These are phyloP conservation scores for Leucocoprinus sp. DNA, from an alignment of 768 basidiomycete genomes.

Conservation along the genomic window DNA sequence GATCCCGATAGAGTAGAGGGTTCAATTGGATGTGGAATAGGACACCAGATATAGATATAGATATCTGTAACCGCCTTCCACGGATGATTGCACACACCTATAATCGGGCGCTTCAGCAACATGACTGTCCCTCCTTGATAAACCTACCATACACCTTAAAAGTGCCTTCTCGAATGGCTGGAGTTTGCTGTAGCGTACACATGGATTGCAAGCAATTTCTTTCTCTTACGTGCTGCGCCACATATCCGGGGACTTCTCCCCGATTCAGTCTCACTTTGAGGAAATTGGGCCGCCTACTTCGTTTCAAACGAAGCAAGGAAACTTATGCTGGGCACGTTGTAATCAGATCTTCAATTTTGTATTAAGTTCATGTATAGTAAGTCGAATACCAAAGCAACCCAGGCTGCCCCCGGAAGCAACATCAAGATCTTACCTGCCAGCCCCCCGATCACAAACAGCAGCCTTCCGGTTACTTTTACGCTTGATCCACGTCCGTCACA, in stretches of 20 bases:
- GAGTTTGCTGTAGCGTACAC: constrained; percentile 22
- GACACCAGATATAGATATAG: constrained; percentile 31
- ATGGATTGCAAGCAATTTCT: constrained; percentile 15
- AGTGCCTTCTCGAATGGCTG: constrained; percentile 19
- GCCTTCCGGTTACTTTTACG: constrained; percentile 19
- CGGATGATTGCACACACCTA: constrained; percentile 37
- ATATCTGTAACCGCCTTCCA: constrained; percentile 33
- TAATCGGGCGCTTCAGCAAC: constrained; percentile 24
- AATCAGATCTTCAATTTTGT: constrained; percentile 20
- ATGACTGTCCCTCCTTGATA: constrained; percentile 28
- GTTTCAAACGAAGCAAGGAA: constrained; percentile 13
- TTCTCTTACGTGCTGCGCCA: constrained; percentile 36
- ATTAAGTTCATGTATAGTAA: constrained; percentile 15
- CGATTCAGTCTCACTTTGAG: constrained; percentile 18
- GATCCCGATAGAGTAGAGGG: constrained; percentile 32
- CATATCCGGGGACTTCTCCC: constrained; percentile 30
- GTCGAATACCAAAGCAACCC: constrained; percentile 11
- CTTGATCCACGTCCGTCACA: constrained; percentile 14
- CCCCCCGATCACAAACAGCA: constrained; percentile 15
- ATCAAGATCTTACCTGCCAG: neutral
- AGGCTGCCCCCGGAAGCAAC: constrained; percentile 11
- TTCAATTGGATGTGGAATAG: constrained; percentile 17
- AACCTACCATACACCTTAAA: constrained; percentile 23
- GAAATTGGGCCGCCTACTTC: constrained; percentile 24
- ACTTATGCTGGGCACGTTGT: constrained; percentile 15